Evolutionary conservation across 2,329 filamentous ascomycete genomes (phyloP).

Genomic region (Aulographum hederae): DNA sequence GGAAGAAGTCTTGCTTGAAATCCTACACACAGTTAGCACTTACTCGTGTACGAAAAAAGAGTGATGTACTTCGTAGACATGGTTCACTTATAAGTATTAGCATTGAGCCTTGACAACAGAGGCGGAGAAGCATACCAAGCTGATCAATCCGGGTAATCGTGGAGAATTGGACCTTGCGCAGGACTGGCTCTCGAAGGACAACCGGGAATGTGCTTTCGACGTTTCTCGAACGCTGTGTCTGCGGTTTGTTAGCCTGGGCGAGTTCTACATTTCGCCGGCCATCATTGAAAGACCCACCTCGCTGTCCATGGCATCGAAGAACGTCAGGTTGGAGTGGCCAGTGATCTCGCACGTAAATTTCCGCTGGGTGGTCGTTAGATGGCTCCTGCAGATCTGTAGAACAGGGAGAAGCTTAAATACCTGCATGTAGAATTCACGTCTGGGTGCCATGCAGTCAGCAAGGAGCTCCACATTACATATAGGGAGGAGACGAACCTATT

Average conservation of each 20-base stretch:
- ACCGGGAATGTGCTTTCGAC: conserved; percentile 88
- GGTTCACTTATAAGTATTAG: no score
- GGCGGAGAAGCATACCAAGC: conserved; percentile 32
- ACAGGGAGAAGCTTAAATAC: conserved; percentile 26
- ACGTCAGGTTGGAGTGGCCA: conserved; percentile 76
- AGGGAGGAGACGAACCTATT: conserved; percentile 47
- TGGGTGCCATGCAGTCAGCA: conserved; percentile 19
- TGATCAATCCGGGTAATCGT: conserved; percentile 80
- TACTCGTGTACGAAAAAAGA: no score
- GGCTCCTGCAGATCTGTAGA: conserved; percentile 1
- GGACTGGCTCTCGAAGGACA: conserved; percentile 72
- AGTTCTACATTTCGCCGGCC: not conserved
- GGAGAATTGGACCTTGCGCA: conserved; percentile 83
- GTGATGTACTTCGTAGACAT: conserved; percentile 37
- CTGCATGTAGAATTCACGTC: conserved; percentile 88
- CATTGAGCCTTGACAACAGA: no score
- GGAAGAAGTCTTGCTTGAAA: conserved; percentile 82
- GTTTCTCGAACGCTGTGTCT: conserved; percentile 48
- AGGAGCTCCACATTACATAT: not conserved
- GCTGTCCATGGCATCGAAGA: conserved; percentile 81
- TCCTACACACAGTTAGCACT: conserved; percentile 24
- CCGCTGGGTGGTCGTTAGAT: conserved; percentile 33
- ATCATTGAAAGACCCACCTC: conserved; percentile 42
- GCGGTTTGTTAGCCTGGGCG: conserved; percentile 15
- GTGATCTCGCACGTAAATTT: conserved; percentile 93